Base-by-base conservation (phyloP, 164 flowering plant species). In the Aristolochia fimbriata region DNA sequence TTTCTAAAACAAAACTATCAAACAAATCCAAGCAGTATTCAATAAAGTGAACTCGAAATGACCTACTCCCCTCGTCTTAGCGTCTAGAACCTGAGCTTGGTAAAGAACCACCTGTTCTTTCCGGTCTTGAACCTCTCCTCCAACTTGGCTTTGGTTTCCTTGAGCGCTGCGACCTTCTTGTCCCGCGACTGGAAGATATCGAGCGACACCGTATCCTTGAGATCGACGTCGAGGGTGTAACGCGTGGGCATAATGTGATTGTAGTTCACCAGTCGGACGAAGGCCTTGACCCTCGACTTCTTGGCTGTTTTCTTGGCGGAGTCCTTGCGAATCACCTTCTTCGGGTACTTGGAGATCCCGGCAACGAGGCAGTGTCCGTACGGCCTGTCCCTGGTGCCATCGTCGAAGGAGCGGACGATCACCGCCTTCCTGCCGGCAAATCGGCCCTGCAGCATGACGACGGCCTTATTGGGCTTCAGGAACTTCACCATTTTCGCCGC, bases 301-400 rank as follows among this genome's bases (percentile, higher is more conserved):
- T 77, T 79, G 1, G 78, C 83, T 11, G 80, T 76, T 71, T 78
- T 78, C 73, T 78, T 78, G 19, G 78, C 75, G 6, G 80, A 79
- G 63, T 79, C 83, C 71, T 74, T 74, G 49, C 76, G 72, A 59
- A 80, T 73, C 15, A 80, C 81, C 75, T 80, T 77, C 64, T 67
- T 64, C 16, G 83, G 83, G 68, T 80, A 80, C 72, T 80, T 80
- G 62, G 68, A 33, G 21, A 80, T 49, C 21, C 83, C 83, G 2
- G 81, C 83, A n/a, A 80, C 80, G 43, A 80, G 52, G 64, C 83
- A 80, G 65, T 80, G 83, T 21, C 83, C 81, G 63, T 80, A 80
- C 19, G 78, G 71, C 2, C 81, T 68, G 22, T 80, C 82, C 27
- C 85, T 70, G 47, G 82, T 78, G 37, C 85, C 85, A 6, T 81